These are phyloP conservation scores for Phytophthora capsici DNA, from an alignment of 352 stramenopile genomes.

Conservation along the genomic window DNA sequence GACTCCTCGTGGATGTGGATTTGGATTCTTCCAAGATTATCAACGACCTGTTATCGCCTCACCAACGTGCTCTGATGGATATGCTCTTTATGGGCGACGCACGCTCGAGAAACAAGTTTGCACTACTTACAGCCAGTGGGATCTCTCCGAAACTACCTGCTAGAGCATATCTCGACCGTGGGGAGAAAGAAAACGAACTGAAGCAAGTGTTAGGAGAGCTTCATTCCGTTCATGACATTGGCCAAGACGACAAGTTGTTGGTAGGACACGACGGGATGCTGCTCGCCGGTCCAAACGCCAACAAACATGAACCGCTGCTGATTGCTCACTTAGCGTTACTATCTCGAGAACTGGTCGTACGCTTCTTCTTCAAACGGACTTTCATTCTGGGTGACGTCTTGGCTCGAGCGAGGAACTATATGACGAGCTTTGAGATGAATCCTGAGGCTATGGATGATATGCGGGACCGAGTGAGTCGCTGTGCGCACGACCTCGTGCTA, in stretches of 20 bases:
- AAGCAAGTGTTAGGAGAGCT: slow-evolving; percentile 96
- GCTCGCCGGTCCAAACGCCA: slow-evolving; percentile 92
- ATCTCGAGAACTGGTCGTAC: slow-evolving; percentile 93
- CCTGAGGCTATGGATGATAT: slow-evolving; percentile 91
- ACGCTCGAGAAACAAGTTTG: slow-evolving; percentile 96
- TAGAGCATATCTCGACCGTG: slow-evolving; percentile 96
- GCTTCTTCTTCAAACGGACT: slow-evolving; percentile 96
- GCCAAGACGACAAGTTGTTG: slow-evolving; percentile 94
- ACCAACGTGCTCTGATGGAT: slow-evolving; percentile 94
- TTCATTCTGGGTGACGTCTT: slow-evolving; percentile 97
- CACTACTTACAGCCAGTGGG: slow-evolving; percentile 96
- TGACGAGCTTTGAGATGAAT: slow-evolving; percentile 93
- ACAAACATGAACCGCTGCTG: slow-evolving; percentile 93
- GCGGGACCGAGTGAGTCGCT: slow-evolving; percentile 89
- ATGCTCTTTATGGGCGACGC: slow-evolving; percentile 97
- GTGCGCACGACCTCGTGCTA: slow-evolving; percentile 95
- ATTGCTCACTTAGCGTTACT: slow-evolving; percentile 93
- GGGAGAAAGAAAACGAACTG: slow-evolving; percentile 97
- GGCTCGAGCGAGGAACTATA: slow-evolving; percentile 91
- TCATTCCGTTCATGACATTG: slow-evolving; percentile 96
- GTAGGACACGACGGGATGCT: slow-evolving; percentile 95
- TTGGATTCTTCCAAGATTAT: slow-evolving; percentile 97
- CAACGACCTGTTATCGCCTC: slow-evolving; percentile 94
- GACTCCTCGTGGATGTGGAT: slow-evolving; percentile 96
- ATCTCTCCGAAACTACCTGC: slow-evolving; percentile 96